phyloP scores from a whole-genome alignment of 2,329 filamentous ascomycete species.

The Xylariaceae sp. region DNA sequence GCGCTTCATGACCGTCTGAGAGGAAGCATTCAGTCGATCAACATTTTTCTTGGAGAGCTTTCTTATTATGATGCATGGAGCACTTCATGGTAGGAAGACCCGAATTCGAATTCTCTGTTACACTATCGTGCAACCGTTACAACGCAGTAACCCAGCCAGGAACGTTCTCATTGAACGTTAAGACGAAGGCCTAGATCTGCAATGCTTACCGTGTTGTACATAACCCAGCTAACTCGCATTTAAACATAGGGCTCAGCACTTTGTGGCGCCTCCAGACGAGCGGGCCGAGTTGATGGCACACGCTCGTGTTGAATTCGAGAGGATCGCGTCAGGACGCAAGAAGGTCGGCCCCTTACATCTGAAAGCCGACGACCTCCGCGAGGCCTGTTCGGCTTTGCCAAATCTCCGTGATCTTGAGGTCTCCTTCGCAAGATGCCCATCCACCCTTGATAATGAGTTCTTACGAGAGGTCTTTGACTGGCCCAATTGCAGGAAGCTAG shows the following conservation, averaged over 20 bases:
- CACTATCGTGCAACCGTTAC: constrained; percentile 1
- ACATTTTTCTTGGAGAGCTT: constrained; percentile 53
- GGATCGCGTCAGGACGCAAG: constrained; percentile 44
- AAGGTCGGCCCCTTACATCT: constrained; percentile 45
- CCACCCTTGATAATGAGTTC: constrained; percentile 44
- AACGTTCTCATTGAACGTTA: background rate
- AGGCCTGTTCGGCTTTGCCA: constrained; percentile 48
- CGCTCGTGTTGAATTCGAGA: constrained; percentile 46
- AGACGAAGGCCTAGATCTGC: background rate
- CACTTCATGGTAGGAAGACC: constrained; percentile 37
- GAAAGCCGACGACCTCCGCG: constrained; percentile 44
- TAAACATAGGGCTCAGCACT: constrained; percentile 45
- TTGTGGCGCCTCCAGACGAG: constrained; percentile 46
- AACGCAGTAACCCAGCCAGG: background rate
- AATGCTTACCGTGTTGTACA: background rate
- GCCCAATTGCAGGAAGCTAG: constrained; percentile 48
- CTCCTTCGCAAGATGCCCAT: constrained; percentile 49
- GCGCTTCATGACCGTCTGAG: constrained; percentile 50
- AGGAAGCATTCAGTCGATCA: constrained; percentile 49
- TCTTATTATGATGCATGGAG: constrained; percentile 48
- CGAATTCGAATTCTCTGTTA: background rate
- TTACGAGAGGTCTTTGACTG: constrained; percentile 46
- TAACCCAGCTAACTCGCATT: constrained; percentile 15
- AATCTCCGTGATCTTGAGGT: constrained; percentile 49
- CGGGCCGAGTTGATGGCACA: constrained; percentile 43